Conservation (phyloP, 352 stramenopile species). For the Achlya hypogyna region DNA sequence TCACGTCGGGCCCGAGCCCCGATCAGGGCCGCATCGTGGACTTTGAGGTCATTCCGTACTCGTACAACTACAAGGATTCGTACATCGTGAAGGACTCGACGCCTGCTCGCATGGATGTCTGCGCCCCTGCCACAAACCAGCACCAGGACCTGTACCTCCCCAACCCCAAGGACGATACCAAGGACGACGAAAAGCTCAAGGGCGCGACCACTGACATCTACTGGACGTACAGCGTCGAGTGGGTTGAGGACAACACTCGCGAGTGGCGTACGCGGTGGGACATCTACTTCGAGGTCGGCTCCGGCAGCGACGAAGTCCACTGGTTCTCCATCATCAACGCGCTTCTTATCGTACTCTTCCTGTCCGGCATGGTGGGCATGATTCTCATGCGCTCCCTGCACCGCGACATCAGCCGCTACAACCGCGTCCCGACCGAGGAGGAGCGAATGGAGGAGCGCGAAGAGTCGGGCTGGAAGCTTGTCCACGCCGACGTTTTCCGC, state of each 20-base stretch:
- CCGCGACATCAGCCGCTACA: slow-evolving; percentile 98
- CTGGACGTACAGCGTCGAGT: slow-evolving; percentile 98
- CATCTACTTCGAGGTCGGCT: slow-evolving; percentile 93
- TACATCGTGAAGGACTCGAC: slow-evolving; percentile 50
- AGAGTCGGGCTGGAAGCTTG: slow-evolving; percentile 98
- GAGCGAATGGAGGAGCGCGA: slow-evolving; percentile 96
- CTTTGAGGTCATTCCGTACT: slow-evolving; percentile 97
- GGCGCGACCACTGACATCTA: slow-evolving; percentile 73
- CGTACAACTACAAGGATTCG: slow-evolving; percentile 88
- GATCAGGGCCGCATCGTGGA: slow-evolving; percentile 96
- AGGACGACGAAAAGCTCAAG: slow-evolving; percentile 27
- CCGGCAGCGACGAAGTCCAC: slow-evolving; percentile 93
- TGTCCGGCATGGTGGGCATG: slow-evolving; percentile 98
- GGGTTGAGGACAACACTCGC: slow-evolving; percentile 89
- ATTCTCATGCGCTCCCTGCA: slow-evolving; percentile 98
- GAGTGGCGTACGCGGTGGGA: slow-evolving; percentile 99
- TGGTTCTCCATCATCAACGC: slow-evolving; percentile 99
- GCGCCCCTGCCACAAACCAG: slow-evolving; percentile 58
- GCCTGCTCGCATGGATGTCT: slow-evolving; percentile 48
- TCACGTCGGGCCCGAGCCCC: slow-evolving; percentile 30
- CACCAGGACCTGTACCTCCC: slow-evolving; percentile 58
- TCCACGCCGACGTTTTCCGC: slow-evolving; percentile 99
- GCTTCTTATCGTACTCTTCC: slow-evolving; percentile 98
- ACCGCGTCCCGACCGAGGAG: slow-evolving; percentile 92
- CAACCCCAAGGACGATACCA: slow-evolving; percentile 40